phyloP scores from a whole-genome alignment of 108 stramenopile genomes.

The Cyclotella baltica region DNA sequence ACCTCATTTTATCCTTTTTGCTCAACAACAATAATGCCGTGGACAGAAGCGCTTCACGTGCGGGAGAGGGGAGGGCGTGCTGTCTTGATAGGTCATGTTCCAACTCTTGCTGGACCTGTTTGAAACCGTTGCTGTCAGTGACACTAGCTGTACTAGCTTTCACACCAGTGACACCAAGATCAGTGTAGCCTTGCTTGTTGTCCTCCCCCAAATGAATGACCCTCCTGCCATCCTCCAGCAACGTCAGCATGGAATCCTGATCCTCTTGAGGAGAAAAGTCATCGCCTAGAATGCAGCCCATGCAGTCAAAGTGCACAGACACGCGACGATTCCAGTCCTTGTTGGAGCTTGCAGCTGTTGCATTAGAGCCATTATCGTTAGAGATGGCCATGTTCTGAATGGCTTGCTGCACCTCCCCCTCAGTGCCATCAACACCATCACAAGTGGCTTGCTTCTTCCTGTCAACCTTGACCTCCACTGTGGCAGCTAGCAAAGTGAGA shows the following conservation, averaged over 20 bases:
- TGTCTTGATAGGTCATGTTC: constrained; percentile 54
- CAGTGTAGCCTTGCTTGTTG: constrained; percentile 5
- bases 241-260: constrained; percentile 29
- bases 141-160: neutral
- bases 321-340: neutral
- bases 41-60: constrained; percentile 73
- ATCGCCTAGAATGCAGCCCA: constrained; percentile 39
- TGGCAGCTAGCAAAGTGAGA: constrained; percentile 68
- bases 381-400: constrained; percentile 5
- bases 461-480: constrained; percentile 50
- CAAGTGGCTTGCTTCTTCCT: neutral
- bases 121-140: neutral
- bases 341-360: neutral
- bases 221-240: constrained; percentile 20
- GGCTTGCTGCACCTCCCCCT: constrained; percentile 1
- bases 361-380: neutral
- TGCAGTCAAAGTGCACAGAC: constrained; percentile 20
- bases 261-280: constrained; percentile 21
- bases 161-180: neutral
- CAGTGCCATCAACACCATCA: constrained; percentile 1
- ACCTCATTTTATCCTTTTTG: constrained; percentile 75
- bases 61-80: constrained; percentile 82
- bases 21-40: constrained; percentile 68
- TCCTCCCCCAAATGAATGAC: constrained; percentile 26
- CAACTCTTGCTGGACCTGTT: constrained; percentile 26